Conservation (phyloP, 345 rosid species). For the Bruguiera parviflora region DNA sequence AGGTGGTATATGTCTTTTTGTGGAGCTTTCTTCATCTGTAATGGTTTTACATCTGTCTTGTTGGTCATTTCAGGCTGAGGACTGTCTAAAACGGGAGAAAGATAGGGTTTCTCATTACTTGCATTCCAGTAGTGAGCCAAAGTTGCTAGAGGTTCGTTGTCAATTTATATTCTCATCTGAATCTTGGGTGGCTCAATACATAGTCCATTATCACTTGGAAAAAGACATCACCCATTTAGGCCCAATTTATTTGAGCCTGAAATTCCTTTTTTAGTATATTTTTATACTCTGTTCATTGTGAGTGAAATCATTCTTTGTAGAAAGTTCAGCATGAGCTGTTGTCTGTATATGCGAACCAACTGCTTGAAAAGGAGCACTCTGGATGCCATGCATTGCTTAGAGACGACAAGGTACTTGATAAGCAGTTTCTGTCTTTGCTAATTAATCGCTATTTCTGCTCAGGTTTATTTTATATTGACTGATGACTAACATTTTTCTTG, state of each 20-base stretch:
- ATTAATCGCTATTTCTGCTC: neutral
- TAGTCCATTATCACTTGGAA: neutral
- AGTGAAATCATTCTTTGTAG: constrained; percentile 10
- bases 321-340: constrained; percentile 37
- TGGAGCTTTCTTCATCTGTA: neutral
- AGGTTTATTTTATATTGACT: neutral
- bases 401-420: constrained; percentile 32
- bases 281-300: too few species aligned
- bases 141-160: constrained; percentile 33
- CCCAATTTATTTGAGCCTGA: too few species aligned
- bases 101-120: constrained; percentile 39
- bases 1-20: neutral
- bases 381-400: constrained; percentile 39
- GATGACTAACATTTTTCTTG: neutral
- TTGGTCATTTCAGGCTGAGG: constrained; percentile 31
- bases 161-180: neutral
- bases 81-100: constrained; percentile 39
- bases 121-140: constrained; percentile 42
- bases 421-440: too few species aligned
- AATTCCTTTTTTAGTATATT: too few species aligned
- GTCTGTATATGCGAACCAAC: constrained; percentile 29
- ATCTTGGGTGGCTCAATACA: neutral
- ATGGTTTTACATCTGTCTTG: neutral
- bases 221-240: too few species aligned
- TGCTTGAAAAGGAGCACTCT: constrained; percentile 41